These are phyloP conservation scores for Xylaria sp. DNA, from an alignment of 2,329 filamentous ascomycete genomes.

Conservation along the genomic window DNA sequence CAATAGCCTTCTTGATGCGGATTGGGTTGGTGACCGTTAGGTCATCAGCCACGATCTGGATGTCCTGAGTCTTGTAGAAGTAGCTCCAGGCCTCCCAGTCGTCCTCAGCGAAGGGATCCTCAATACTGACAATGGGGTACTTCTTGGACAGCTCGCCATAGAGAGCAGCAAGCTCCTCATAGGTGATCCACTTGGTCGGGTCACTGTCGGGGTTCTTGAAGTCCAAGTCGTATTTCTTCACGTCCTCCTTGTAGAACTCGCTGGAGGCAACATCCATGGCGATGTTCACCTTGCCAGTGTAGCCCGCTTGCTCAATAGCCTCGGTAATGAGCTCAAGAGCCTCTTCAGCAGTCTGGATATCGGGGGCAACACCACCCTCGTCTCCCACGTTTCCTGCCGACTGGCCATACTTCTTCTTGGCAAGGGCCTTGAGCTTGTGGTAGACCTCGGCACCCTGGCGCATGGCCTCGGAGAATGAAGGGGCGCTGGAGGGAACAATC, in stretches of 20 bases:
- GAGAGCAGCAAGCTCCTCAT: slow-evolving; percentile 92
- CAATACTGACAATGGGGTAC: slow-evolving; percentile 98
- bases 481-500: slow-evolving; percentile 87
- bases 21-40: slow-evolving; percentile 98
- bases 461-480: slow-evolving; percentile 94
- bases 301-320: slow-evolving; percentile 93
- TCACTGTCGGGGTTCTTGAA: slow-evolving; percentile 99
- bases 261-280: slow-evolving; percentile 99
- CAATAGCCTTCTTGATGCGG: slow-evolving; percentile 99
- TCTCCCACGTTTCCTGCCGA: slow-evolving; percentile 99
- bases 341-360: slow-evolving; percentile 97
- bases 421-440: slow-evolving; percentile 94
- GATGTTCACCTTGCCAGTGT: slow-evolving; percentile 96
- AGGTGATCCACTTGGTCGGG: slow-evolving; percentile 96
- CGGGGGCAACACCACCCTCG: slow-evolving; percentile 98
- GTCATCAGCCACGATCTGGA: slow-evolving; percentile 98
- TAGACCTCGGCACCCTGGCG: slow-evolving; percentile 98
- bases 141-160: slow-evolving; percentile 90
- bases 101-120: slow-evolving; percentile 99
- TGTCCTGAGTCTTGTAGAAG: slow-evolving; percentile 99
- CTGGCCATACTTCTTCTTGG: slow-evolving; percentile 99
- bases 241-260: slow-evolving; percentile 98
- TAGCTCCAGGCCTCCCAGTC: slow-evolving; percentile 99
- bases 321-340: slow-evolving; percentile 95
- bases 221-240: slow-evolving; percentile 99